Conservation (phyloP, 768 basidiomycete species). For the Pulveroboletus sp. region DNA sequence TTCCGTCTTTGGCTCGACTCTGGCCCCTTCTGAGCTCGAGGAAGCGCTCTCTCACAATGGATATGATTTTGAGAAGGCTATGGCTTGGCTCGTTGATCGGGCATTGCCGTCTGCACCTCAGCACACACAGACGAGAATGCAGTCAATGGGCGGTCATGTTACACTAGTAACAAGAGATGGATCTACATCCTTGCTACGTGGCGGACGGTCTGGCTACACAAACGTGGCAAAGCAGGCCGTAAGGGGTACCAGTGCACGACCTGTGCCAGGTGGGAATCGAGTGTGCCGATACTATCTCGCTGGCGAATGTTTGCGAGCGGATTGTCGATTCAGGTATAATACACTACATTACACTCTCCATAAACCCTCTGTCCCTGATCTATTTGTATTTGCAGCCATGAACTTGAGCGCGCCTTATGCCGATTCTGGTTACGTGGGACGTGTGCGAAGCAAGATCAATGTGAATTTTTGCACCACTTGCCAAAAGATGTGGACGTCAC, state of each 20-base stretch:
- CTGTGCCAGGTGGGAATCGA: slow-evolving; percentile 49
- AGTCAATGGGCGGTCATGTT: slow-evolving; percentile 63
- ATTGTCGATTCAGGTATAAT: slow-evolving; percentile 93
- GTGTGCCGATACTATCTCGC: slow-evolving; percentile 97
- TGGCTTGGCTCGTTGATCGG: slow-evolving; percentile 90
- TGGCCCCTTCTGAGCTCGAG: slow-evolving; percentile 88
- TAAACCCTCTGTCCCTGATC: slow-evolving; percentile 8
- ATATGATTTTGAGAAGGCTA: slow-evolving; percentile 94
- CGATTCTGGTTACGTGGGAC: slow-evolving; percentile 98
- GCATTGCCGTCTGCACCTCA: slow-evolving; percentile 45
- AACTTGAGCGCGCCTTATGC: slow-evolving; percentile 88
- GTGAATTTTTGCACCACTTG: slow-evolving; percentile 93
- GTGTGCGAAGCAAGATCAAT: slow-evolving; percentile 93
- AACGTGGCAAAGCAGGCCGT: slow-evolving; percentile 16
- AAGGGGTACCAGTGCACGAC: slow-evolving; percentile 28
- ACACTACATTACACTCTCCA: not conserved
- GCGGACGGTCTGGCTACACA: slow-evolving; percentile 39
- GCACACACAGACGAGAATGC: slow-evolving; percentile 41
- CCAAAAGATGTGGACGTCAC: slow-evolving; percentile 82
- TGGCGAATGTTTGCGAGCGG: slow-evolving; percentile 91
- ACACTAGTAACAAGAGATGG: slow-evolving; percentile 60
- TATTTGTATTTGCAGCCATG: slow-evolving; percentile 56
- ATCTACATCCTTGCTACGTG: slow-evolving; percentile 32
- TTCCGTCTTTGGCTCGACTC: slow-evolving; percentile 87
- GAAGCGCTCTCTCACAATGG: slow-evolving; percentile 84